Conservation (phyloP, 1,284 basidiomycete genomes). For the Quambalaria eucalypti region DNA sequence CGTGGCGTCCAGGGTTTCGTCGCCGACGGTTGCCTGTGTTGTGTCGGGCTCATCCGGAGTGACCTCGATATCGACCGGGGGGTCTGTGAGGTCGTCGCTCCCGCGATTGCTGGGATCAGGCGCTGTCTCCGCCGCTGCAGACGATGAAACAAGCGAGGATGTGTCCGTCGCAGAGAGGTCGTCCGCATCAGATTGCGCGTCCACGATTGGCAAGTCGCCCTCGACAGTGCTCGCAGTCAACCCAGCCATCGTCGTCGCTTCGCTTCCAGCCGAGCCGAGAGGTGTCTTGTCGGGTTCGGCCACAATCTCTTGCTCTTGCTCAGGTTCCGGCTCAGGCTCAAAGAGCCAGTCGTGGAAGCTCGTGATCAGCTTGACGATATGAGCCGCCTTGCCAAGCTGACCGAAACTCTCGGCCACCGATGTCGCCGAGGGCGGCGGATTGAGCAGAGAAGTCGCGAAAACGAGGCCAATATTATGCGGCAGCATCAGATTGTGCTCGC, state of each 20-base stretch:
- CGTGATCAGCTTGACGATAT: conserved; percentile 44
- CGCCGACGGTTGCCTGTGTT: not conserved
- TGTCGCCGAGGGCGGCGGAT: conserved; percentile 32
- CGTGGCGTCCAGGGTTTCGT: not conserved
- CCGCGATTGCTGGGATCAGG: not conserved
- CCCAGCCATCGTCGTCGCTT: too few species aligned
- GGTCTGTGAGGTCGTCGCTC: too few species aligned
- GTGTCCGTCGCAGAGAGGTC: too few species aligned
- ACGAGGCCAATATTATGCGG: conserved; percentile 44
- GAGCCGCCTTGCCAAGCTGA: conserved; percentile 41
- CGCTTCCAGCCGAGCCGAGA: not conserved
- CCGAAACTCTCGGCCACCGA: conserved; percentile 31
- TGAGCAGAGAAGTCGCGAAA: conserved; percentile 45
- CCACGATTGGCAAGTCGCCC: too few species aligned
- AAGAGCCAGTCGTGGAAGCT: conserved; percentile 43
- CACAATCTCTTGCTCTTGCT: conserved; percentile 11
- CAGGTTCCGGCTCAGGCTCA: conserved; percentile 33
- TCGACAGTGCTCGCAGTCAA: too few species aligned
- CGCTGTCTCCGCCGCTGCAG: not conserved
- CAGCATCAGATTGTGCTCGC: conserved; percentile 39
- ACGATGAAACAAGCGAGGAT: too few species aligned
- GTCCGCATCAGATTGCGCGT: too few species aligned
- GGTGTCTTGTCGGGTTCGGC: not conserved
- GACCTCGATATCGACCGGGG: not conserved
- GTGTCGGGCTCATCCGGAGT: not conserved